Percentiles rank a stretch among this genome's conserved stretches.
Conservation (phyloP, 306 rosid species). For the Pueraria montana region DNA sequence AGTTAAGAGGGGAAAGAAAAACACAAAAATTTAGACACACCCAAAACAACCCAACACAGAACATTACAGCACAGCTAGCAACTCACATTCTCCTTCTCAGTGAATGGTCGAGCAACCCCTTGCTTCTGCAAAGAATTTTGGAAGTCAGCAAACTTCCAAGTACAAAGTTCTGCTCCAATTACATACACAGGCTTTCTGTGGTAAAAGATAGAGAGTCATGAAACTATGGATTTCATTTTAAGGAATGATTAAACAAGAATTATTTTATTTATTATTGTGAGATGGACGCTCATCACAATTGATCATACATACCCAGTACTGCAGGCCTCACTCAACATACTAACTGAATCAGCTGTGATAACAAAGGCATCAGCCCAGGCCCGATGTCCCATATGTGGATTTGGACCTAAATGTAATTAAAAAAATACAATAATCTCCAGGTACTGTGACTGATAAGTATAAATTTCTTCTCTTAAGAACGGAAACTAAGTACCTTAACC, state of each 20-base stretch:
- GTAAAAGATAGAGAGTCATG: slow-evolving; percentile 28
- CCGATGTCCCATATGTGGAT: slow-evolving; percentile 89
- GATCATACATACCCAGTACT: no score
- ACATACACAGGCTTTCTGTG: slow-evolving; percentile 95
- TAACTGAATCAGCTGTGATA: no score
- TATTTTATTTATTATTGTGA: background rate
- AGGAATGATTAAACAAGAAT: slow-evolving; percentile 33
- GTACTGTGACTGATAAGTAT: no score
- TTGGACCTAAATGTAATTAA: slow-evolving; percentile 61
- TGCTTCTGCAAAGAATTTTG: slow-evolving; percentile 71
- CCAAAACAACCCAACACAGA: no score
- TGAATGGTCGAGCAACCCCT: slow-evolving; percentile 78
- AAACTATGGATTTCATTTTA: slow-evolving; percentile 40
- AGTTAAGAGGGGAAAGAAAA: no score
- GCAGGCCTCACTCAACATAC: no score
- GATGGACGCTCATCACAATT: no score
- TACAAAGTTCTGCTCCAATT: slow-evolving; percentile 78
- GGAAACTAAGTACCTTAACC: no score
- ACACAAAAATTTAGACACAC: no score
- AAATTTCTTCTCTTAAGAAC: no score
- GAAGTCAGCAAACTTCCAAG: slow-evolving; percentile 95
- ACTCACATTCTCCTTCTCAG: slow-evolving; percentile 87
- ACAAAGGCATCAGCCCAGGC: slow-evolving; percentile 93
- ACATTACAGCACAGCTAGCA: no score
- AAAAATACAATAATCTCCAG: slow-evolving; percentile 15